phyloP scores from a whole-genome alignment of 163 green algal species.

The Prototheca wickerhamii region DNA sequence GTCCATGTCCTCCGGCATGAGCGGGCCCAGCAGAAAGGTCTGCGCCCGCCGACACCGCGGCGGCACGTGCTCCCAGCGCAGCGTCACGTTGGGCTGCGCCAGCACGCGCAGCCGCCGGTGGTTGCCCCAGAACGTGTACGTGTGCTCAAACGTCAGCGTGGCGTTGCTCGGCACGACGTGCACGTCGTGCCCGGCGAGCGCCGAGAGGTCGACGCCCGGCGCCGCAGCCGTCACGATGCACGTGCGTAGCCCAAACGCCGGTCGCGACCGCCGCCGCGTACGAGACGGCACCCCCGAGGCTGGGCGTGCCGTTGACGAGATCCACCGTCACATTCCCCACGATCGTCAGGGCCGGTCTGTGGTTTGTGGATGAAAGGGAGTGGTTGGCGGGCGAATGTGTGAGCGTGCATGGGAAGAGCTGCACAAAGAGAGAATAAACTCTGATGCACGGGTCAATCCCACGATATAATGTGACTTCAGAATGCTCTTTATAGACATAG shows the following conservation, averaged over 20 bases:
- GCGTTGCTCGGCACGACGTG: constrained; percentile 42
- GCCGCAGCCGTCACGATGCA: constrained; percentile 66
- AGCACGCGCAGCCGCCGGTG: constrained; percentile 61
- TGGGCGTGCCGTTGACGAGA: constrained; percentile 53
- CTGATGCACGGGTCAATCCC: no score
- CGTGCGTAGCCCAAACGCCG: constrained; percentile 37
- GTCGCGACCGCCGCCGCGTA: constrained; percentile 62
- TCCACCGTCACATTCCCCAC: constrained; percentile 74
- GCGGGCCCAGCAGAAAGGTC: constrained; percentile 59
- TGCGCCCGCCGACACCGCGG: constrained; percentile 48
- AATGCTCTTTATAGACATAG: no score
- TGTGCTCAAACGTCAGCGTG: constrained; percentile 80
- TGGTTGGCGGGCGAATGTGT: no score
- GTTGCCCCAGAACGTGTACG: constrained; percentile 75
- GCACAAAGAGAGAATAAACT: no score
- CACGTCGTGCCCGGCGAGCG: constrained; percentile 50
- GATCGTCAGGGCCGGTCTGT: constrained; percentile 59
- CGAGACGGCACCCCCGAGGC: constrained; percentile 56
- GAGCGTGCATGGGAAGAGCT: neutral
- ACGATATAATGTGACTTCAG: no score
- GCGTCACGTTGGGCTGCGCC: constrained; percentile 58
- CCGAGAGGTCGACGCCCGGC: constrained; percentile 46
- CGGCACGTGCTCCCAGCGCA: constrained; percentile 57
- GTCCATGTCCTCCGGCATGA: constrained; percentile 66
- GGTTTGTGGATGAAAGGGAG: neutral